These are phyloP conservation scores for Irpex sp. DNA, from an alignment of 1,284 basidiomycete species.

Conservation along the genomic window DNA sequence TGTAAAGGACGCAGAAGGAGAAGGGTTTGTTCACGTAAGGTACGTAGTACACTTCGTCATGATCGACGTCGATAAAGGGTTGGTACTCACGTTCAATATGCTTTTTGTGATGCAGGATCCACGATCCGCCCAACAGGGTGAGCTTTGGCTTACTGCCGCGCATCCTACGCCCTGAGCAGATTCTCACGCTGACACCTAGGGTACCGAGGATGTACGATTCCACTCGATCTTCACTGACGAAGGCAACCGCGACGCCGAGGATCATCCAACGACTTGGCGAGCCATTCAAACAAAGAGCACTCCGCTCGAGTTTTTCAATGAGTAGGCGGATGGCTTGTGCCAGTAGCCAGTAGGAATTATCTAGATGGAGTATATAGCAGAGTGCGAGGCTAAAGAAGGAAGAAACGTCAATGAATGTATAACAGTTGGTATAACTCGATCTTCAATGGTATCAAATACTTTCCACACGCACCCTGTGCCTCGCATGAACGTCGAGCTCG, in stretches of 20 bases:
- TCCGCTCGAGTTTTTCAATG: slow-evolving; percentile 72
- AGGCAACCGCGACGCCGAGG: slow-evolving; percentile 47
- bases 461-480: no score
- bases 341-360: not conserved
- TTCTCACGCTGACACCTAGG: slow-evolving; percentile 33
- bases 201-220: slow-evolving; percentile 59
- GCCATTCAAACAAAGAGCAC: slow-evolving; percentile 59
- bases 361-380: not conserved
- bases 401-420: not conserved
- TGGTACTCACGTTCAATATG: slow-evolving; percentile 5
- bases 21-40: slow-evolving; percentile 73
- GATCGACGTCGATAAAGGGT: not conserved
- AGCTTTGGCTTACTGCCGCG: slow-evolving; percentile 12
- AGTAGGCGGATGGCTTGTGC: slow-evolving; percentile 31
- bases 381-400: not conserved
- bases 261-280: slow-evolving; percentile 52
- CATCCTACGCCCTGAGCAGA: no score
- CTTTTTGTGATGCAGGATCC: slow-evolving; percentile 40
- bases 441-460: no score
- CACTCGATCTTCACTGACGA: slow-evolving; percentile 73
- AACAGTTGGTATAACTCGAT: no score
- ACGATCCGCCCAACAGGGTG: slow-evolving; percentile 72
- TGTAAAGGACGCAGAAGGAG: slow-evolving; percentile 55
- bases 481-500: no score
- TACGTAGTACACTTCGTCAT: slow-evolving; percentile 28